Conservation (phyloP, 192 early-diverging fungal species). For the Coemansia biformis region DNA sequence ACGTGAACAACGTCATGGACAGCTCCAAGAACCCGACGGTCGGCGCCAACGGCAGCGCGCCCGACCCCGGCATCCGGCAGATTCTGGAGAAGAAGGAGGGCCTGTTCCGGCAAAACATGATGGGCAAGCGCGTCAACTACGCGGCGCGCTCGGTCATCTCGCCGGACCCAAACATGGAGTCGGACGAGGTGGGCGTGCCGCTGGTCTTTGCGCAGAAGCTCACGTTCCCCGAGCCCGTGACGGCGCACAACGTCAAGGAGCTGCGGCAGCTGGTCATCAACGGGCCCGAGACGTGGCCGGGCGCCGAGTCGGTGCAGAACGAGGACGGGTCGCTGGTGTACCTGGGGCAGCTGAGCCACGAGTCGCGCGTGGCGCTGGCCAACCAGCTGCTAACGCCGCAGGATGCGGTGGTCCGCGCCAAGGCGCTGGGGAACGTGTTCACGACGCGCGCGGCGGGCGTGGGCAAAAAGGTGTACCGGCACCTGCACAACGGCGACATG, state of each 20-base stretch:
- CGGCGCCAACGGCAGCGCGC: slow-evolving; percentile 55
- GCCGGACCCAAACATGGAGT: slow-evolving; percentile 97
- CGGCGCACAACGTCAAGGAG: slow-evolving; percentile 88
- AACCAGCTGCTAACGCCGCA: slow-evolving; percentile 83
- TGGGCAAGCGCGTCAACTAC: slow-evolving; percentile 99
- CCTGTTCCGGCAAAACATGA: slow-evolving; percentile 99
- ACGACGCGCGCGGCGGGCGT: slow-evolving; percentile 60
- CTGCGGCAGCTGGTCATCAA: slow-evolving; percentile 90
- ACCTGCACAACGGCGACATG: slow-evolving; percentile 95
- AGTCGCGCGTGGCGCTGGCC: slow-evolving; percentile 90
- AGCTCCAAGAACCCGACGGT: slow-evolving; percentile 75
- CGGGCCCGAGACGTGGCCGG: slow-evolving; percentile 93
- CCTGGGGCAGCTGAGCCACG: slow-evolving; percentile 72
- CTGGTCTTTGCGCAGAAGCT: slow-evolving; percentile 91
- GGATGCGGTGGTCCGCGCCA: slow-evolving; percentile 46
- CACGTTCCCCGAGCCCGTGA: slow-evolving; percentile 98
- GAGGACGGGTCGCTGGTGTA: slow-evolving; percentile 89
- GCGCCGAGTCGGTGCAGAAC: slow-evolving; percentile 88
- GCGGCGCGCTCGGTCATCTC: slow-evolving; percentile 96
- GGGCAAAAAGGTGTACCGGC: slow-evolving; percentile 97
- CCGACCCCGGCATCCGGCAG: slow-evolving; percentile 91
- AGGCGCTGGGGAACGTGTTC: slow-evolving; percentile 49
- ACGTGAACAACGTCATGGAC: slow-evolving; percentile 92
- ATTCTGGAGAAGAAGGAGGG: slow-evolving; percentile 99
- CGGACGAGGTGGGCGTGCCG: slow-evolving; percentile 95